phyloP scores from a whole-genome alignment of 2,329 filamentous ascomycete species.

The Aureobasidium mangrovei region DNA sequence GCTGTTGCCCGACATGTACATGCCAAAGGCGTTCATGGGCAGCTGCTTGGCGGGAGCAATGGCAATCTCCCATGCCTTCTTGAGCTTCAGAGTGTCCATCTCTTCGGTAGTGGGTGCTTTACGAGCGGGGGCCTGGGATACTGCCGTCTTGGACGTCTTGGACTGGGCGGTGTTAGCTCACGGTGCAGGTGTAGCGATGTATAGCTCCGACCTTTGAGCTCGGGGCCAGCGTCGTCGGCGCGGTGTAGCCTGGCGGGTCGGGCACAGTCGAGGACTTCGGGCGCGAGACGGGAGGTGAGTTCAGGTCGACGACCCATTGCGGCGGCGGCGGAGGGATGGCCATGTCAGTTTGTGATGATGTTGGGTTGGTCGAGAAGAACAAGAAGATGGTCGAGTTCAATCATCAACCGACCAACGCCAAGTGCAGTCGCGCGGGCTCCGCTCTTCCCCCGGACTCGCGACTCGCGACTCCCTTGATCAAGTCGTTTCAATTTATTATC shows the following conservation, averaged over 20 bases:
- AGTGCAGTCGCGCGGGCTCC: no score
- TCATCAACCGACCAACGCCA: no score
- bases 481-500: not conserved
- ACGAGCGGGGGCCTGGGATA: constrained; percentile 36
- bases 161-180: constrained; percentile 16
- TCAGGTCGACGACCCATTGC: constrained; percentile 75
- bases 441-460: not conserved
- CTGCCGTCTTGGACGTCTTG: constrained; percentile 17
- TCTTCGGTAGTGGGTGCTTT: constrained; percentile 68
- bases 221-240: constrained; percentile 26
- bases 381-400: not conserved
- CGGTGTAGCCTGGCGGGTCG: constrained; percentile 78
- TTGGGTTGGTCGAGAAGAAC: not conserved
- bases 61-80: constrained; percentile 97
- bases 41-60: constrained; percentile 87
- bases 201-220: constrained; percentile 7
- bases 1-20: constrained; percentile 99
- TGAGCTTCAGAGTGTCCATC: constrained; percentile 91
- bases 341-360: constrained; percentile 15
- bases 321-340: constrained; percentile 50
- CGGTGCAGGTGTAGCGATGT: not conserved
- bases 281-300: constrained; percentile 57
- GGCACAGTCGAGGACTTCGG: constrained; percentile 60
- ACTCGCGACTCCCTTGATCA: not conserved
- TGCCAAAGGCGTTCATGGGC: constrained; percentile 98